Percentiles rank a stretch among this genome's conserved stretches.
Evolutionary conservation across 2,329 filamentous ascomycete genomes (phyloP).

Genomic region (Penicillium palitans): DNA sequence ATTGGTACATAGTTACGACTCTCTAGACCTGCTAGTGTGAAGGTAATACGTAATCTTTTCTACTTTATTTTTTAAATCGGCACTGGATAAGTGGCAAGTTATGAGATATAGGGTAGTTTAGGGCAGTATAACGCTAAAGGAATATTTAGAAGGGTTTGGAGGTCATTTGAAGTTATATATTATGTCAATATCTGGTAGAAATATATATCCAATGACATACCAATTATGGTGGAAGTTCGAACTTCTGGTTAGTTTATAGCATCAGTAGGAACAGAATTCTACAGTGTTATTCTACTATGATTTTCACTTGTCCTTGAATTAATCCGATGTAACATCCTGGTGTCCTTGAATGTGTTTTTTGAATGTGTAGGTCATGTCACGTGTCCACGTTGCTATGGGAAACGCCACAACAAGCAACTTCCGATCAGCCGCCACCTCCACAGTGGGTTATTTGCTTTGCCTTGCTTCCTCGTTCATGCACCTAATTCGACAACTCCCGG

Average conservation of each 20-base stretch:
- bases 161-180: neutral
- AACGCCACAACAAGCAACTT: slow-evolving; percentile 19
- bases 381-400: slow-evolving; percentile 20
- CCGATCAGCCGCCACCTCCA: slow-evolving; percentile 13
- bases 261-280: neutral
- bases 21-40: no score
- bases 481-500: slow-evolving; percentile 8
- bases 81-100: no score
- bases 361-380: neutral
- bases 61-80: no score
- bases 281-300: neutral
- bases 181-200: neutral
- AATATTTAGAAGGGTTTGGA: neutral
- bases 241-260: neutral
- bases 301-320: neutral
- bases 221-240: neutral
- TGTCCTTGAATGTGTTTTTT: neutral
- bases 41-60: no score
- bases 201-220: neutral
- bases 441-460: slow-evolving; percentile 11
- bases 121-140: no score
- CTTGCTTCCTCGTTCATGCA: slow-evolving; percentile 13
- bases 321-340: neutral
- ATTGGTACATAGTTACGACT: no score
- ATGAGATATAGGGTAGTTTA: no score